A percentile compares a stretch with the other conserved stretches of the same genome.
phyloP scores from a whole-genome alignment of 1,284 basidiomycete genomes.

The Fistulina hepatica region DNA sequence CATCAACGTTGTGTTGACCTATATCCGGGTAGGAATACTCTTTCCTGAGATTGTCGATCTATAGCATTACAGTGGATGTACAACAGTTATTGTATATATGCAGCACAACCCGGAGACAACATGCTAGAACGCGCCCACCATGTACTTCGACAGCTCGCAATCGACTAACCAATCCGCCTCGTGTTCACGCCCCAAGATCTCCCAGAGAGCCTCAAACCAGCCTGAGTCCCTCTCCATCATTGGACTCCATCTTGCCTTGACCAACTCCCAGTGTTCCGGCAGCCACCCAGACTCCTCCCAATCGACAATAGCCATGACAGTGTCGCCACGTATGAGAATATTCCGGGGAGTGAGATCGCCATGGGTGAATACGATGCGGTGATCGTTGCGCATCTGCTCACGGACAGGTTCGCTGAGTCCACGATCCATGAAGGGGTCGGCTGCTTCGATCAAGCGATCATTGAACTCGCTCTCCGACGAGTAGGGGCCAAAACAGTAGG shows the following conservation, averaged over 20 bases:
- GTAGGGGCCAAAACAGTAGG: slow-evolving; percentile 6
- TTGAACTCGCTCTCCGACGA: slow-evolving; percentile 8
- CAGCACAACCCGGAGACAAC: neutral
- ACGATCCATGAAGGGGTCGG: neutral
- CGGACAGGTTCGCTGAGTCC: neutral
- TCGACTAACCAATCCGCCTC: neutral
- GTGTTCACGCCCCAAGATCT: neutral
- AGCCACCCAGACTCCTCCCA: slow-evolving; percentile 16
- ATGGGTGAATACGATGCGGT: slow-evolving; percentile 1
- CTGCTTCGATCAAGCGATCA: slow-evolving; percentile 4
- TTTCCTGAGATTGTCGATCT: neutral
- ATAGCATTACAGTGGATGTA: neutral
- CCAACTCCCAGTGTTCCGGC: slow-evolving; percentile 13
- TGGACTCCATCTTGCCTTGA: neutral
- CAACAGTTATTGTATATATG: neutral
- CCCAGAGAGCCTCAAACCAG: neutral
- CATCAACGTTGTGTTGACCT: no score
- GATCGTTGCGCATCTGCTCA: neutral
- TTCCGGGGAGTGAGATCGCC: slow-evolving; percentile 3
- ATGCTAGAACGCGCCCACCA: neutral
- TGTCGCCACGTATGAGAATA: slow-evolving; percentile 2
- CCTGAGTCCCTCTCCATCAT: no score
- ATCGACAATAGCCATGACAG: slow-evolving; percentile 15
- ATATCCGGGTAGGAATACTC: no score
- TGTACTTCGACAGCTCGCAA: no score